These are phyloP conservation scores for Trichoderma atrobrunneum DNA, from an alignment of 2,329 filamentous ascomycete genomes.

Conservation along the genomic window DNA sequence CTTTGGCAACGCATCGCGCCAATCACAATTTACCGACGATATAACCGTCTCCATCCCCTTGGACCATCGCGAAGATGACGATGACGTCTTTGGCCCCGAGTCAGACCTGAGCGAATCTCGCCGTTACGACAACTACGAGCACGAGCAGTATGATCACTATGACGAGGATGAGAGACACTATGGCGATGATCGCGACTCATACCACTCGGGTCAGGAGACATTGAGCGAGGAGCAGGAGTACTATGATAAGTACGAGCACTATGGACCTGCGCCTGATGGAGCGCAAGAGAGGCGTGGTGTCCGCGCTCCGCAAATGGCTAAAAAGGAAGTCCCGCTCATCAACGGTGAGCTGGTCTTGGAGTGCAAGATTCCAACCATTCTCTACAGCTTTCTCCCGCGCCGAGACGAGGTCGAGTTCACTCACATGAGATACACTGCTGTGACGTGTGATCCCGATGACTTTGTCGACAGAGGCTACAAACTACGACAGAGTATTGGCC, in stretches of 20 bases:
- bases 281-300: constrained; percentile 86
- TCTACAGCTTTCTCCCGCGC: constrained; percentile 93
- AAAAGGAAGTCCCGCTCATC: constrained; percentile 92
- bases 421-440: constrained; percentile 97
- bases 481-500: constrained; percentile 84
- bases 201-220: constrained; percentile 52
- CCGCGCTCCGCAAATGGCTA: constrained; percentile 80
- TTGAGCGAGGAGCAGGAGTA: constrained; percentile 46
- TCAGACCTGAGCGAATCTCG: constrained; percentile 54
- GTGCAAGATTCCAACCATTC: constrained; percentile 97
- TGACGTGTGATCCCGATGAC: constrained; percentile 96
- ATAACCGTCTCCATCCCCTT: constrained; percentile 72
- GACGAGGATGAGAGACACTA: constrained; percentile 62
- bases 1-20: constrained; percentile 59
- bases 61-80: constrained; percentile 53
- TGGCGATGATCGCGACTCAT: constrained; percentile 54
- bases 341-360: constrained; percentile 97
- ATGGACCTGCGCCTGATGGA: constrained; percentile 82
- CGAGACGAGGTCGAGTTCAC: constrained; percentile 95
- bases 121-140: background rate
- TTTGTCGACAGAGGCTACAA: constrained; percentile 88
- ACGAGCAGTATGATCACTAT: constrained; percentile 41
- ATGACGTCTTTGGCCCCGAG: constrained; percentile 73
- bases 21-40: constrained; percentile 60
- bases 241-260: constrained; percentile 67